phyloP scores from a whole-genome alignment of 345 rosid genomes.

The Diplotaxis tenuifolia region DNA sequence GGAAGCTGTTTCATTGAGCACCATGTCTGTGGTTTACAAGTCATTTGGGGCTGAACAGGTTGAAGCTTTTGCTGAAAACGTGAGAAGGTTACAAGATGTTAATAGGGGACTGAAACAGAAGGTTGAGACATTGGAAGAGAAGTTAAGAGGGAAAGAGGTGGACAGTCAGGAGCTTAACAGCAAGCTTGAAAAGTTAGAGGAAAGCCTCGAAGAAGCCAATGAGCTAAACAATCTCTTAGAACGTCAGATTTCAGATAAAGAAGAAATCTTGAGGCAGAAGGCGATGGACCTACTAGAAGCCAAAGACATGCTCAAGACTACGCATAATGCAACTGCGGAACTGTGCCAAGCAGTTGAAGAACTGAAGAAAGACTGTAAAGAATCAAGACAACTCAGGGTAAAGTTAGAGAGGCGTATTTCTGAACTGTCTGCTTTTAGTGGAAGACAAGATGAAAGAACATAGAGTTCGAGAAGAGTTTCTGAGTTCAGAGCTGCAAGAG shows the following conservation, averaged over 20 bases:
- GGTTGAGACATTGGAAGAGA: constrained; percentile 46
- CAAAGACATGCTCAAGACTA: constrained; percentile 62
- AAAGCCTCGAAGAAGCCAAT: constrained; percentile 51
- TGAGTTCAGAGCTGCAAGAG: constrained; percentile 79
- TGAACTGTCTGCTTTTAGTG: constrained; percentile 46
- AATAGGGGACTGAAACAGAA: constrained; percentile 50
- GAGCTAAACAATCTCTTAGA: constrained; percentile 58
- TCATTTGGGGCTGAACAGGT: constrained; percentile 53
- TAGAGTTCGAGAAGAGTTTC: constrained; percentile 63
- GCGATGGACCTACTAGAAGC: constrained; percentile 58
- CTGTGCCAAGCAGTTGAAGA: constrained; percentile 56
- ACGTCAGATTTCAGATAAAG: constrained; percentile 47
- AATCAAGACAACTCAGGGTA: constrained; percentile 43
- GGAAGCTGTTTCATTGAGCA: constrained; percentile 52
- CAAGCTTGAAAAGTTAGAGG: constrained; percentile 51
- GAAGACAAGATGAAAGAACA: constrained; percentile 49
- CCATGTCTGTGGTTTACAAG: constrained; percentile 50
- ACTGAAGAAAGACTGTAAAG: constrained; percentile 56
- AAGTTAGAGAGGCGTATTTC: constrained; percentile 45
- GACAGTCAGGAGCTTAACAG: constrained; percentile 45
- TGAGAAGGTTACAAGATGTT: constrained; percentile 37
- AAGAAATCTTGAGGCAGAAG: constrained; percentile 58
- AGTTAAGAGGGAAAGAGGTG: constrained; percentile 48
- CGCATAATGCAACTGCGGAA: constrained; percentile 53
- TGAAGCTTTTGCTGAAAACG: constrained; percentile 46